These are phyloP conservation scores for Zoysia matrella DNA, from an alignment of 202 grass and related monocot species.

Conservation along the genomic window DNA sequence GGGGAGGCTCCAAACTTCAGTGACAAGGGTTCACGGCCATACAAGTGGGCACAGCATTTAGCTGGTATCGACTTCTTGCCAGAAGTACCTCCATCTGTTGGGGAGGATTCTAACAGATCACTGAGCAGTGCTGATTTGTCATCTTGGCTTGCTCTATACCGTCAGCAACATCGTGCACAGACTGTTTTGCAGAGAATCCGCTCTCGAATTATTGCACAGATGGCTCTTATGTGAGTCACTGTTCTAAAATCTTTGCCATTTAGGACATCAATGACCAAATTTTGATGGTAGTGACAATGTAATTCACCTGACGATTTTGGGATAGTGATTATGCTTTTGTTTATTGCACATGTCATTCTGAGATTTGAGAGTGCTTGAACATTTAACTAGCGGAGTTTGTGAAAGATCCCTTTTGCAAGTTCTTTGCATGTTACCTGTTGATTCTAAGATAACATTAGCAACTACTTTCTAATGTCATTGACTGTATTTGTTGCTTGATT, in stretches of 20 bases:
- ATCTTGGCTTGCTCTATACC: constrained; percentile 73
- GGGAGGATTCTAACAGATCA: constrained; percentile 52
- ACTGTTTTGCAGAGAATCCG: constrained; percentile 97
- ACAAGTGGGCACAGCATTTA: constrained; percentile 98
- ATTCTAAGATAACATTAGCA: constrained; percentile 38
- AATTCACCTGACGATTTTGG: constrained; percentile 49
- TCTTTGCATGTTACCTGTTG: constrained; percentile 39
- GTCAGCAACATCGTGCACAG: constrained; percentile 74
- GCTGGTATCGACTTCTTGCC: constrained; percentile 95
- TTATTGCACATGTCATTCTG: constrained; percentile 44
- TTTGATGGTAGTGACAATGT: constrained; percentile 49
- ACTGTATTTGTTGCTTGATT: constrained; percentile 40
- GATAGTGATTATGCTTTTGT: constrained; percentile 51
- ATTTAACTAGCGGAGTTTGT: constrained; percentile 33
- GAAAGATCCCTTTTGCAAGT: constrained; percentile 35
- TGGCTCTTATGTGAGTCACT: constrained; percentile 96
- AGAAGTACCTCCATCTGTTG: constrained; percentile 61
- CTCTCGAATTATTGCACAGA: constrained; percentile 76
- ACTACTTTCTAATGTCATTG: constrained; percentile 33
- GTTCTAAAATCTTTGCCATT: constrained; percentile 60
- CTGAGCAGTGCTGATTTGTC: constrained; percentile 63
- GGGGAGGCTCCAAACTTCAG: constrained; percentile 69
- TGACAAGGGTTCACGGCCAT: constrained; percentile 78
- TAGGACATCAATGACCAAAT: constrained; percentile 49
- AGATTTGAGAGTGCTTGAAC: constrained; percentile 42